phyloP scores from a whole-genome alignment of 805 yeast species.

The Yarrowia yakushimensis region DNA sequence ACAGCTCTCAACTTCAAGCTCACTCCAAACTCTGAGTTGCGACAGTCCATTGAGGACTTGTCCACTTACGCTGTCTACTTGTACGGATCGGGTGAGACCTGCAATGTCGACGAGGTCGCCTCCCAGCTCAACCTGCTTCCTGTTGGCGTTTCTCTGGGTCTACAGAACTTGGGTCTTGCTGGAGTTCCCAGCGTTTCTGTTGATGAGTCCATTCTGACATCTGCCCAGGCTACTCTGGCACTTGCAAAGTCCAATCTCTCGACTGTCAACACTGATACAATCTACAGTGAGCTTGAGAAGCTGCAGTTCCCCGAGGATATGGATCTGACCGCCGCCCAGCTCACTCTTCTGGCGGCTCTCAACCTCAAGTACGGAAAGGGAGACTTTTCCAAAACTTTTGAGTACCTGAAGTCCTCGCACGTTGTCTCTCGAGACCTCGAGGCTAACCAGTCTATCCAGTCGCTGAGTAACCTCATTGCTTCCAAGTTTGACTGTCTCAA shows the following conservation, averaged over 20 bases:
- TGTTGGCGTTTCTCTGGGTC: conserved; percentile 8
- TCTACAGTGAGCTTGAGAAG: background rate
- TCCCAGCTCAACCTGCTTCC: background rate
- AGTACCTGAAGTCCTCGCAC: background rate
- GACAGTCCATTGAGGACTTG: conserved; percentile 85
- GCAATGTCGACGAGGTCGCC: background rate
- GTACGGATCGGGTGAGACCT: background rate
- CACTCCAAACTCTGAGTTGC: conserved; percentile 69
- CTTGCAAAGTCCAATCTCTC: background rate
- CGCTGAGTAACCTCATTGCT: background rate
- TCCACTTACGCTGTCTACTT: background rate
- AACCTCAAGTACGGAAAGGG: background rate
- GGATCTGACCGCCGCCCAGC: conserved; percentile 5
- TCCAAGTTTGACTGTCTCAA: conserved; percentile 17
- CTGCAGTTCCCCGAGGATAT: background rate
- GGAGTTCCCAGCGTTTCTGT: background rate
- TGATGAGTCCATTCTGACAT: background rate
- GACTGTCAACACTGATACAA: background rate
- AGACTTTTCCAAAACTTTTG: background rate
- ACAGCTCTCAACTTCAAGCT: background rate
- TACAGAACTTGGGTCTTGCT: background rate
- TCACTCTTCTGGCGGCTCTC: conserved; percentile 14
- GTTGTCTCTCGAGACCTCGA: background rate
- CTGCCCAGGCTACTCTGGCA: conserved; percentile 1
- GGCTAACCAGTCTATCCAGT: background rate